Evolutionary conservation across 495 filamentous ascomycete species (phyloP).

Genomic region (Terfezia claveryi): DNA sequence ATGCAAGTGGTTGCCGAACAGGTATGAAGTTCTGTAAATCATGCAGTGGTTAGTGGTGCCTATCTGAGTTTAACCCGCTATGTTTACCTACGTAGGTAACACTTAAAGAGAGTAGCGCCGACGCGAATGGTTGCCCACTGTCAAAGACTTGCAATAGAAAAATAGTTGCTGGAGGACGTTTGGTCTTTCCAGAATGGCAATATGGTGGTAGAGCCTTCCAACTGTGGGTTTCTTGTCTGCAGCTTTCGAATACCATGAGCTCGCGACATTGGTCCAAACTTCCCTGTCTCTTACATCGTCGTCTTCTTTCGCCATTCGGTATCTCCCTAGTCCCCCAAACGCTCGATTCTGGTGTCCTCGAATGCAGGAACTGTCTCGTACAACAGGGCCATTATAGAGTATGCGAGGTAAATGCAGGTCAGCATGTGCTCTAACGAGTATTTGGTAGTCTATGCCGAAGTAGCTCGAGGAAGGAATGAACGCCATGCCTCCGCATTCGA

Average conservation of each 20-base stretch:
- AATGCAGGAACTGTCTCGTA: slow-evolving; percentile 56
- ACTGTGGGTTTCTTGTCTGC: slow-evolving; percentile 45
- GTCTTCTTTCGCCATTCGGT: slow-evolving; percentile 62
- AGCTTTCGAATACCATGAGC: slow-evolving; percentile 64
- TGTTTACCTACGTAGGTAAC: no score
- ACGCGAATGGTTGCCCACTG: slow-evolving; percentile 25
- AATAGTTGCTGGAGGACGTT: slow-evolving; percentile 54
- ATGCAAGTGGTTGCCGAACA: no score
- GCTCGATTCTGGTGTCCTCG: slow-evolving; percentile 78
- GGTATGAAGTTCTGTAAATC: no score
- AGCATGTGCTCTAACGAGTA: slow-evolving; percentile 66
- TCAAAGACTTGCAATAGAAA: slow-evolving; percentile 32
- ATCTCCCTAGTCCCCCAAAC: slow-evolving; percentile 57
- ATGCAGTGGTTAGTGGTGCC: no score
- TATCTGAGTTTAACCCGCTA: no score
- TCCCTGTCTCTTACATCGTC: slow-evolving; percentile 49
- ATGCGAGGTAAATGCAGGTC: slow-evolving; percentile 58
- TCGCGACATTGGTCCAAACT: slow-evolving; percentile 52
- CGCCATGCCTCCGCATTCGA: slow-evolving; percentile 67
- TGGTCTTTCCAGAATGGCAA: slow-evolving; percentile 58
- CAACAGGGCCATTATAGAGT: slow-evolving; percentile 58
- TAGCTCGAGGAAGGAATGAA: slow-evolving; percentile 56
- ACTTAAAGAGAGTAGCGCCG: slow-evolving; percentile 36
- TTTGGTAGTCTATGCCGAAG: slow-evolving; percentile 46
- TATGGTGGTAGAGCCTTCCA: slow-evolving; percentile 64